phyloP scores from a whole-genome alignment of 352 stramenopile species.

The Phytophthora constricta region DNA sequence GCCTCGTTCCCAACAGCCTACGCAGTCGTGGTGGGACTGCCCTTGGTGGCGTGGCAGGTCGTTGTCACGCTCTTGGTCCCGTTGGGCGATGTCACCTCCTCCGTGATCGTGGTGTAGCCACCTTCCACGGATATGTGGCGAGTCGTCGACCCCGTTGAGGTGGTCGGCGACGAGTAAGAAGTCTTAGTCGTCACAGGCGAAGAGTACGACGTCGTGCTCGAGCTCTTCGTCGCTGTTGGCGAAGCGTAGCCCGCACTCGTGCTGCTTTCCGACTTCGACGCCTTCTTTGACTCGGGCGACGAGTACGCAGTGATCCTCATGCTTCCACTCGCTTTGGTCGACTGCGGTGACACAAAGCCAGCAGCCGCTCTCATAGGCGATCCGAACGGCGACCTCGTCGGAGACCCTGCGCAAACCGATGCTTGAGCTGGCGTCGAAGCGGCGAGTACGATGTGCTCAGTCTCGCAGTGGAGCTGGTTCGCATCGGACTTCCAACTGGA shows the following conservation, averaged over 20 bases:
- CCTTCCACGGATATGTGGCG: constrained; percentile 30
- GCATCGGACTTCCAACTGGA: constrained; percentile 22
- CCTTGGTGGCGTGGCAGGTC: constrained; percentile 14
- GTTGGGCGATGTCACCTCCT: constrained; percentile 21
- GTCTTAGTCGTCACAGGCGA: constrained; percentile 14
- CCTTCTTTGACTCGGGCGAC: constrained; percentile 15
- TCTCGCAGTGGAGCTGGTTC: constrained; percentile 25
- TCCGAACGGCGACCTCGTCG: constrained; percentile 18
- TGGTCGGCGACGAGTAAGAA: background rate
- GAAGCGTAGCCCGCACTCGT: constrained; percentile 15
- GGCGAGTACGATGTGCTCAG: constrained; percentile 39
- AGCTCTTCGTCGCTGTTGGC: constrained; percentile 6
- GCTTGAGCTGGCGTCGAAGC: constrained; percentile 32
- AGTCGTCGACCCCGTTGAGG: constrained; percentile 19
- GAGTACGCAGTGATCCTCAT: constrained; percentile 38
- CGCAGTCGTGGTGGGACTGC: constrained; percentile 16
- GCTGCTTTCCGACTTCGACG: constrained; percentile 15
- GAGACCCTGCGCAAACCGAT: constrained; percentile 29
- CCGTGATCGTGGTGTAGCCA: constrained; percentile 31
- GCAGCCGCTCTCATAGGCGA: constrained; percentile 25
- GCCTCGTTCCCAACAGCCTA: constrained; percentile 4
- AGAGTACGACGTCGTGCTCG: constrained; percentile 19
- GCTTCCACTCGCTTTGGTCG: constrained; percentile 11
- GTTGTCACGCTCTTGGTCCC: constrained; percentile 29
- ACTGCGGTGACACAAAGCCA: constrained; percentile 23